phyloP scores from a whole-genome alignment of 2,329 filamentous ascomycete species.

The Chaetomium globosum region DNA sequence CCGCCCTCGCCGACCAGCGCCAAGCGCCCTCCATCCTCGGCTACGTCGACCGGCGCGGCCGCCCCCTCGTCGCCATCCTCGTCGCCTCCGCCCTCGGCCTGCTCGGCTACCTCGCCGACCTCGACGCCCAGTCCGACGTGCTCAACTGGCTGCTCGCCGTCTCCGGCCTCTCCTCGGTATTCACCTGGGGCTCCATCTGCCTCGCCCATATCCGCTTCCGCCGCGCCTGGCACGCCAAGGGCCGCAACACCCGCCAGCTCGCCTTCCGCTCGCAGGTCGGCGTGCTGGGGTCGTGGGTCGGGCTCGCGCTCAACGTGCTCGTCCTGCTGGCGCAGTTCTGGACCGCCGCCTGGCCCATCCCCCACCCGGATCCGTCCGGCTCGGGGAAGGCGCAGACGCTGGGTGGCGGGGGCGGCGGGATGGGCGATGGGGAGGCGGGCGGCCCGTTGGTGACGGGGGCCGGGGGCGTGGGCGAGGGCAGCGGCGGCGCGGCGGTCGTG shows the following conservation, averaged over 20 bases:
- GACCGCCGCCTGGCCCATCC: conserved; percentile 76
- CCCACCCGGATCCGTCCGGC: background rate
- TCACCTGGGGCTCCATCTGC: conserved; percentile 84
- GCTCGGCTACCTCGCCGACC: conserved; percentile 74
- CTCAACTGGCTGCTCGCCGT: conserved; percentile 81
- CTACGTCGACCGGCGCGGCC: conserved; percentile 81
- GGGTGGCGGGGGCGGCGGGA: too few species aligned
- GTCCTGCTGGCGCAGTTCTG: conserved; percentile 86
- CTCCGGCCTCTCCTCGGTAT: conserved; percentile 71
- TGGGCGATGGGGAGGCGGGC: background rate
- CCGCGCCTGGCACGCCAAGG: conserved; percentile 70
- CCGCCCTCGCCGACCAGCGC: conserved; percentile 83
- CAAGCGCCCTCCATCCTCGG: conserved; percentile 77
- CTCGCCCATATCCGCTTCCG: conserved; percentile 93
- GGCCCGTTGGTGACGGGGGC: background rate
- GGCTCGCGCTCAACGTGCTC: conserved; percentile 72
- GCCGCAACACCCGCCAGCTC: conserved; percentile 72
- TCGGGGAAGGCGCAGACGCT: conserved; percentile 1
- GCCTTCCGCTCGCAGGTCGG: conserved; percentile 82
- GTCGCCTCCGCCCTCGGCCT: conserved; percentile 70
- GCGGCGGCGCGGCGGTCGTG: conserved; percentile 37
- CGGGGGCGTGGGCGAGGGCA: background rate
- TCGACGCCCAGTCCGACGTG: conserved; percentile 60
- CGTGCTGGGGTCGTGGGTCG: conserved; percentile 76
- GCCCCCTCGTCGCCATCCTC: conserved; percentile 73